phyloP scores from a whole-genome alignment of 108 stramenopile genomes.

The Nannochloropsis gaditana region DNA sequence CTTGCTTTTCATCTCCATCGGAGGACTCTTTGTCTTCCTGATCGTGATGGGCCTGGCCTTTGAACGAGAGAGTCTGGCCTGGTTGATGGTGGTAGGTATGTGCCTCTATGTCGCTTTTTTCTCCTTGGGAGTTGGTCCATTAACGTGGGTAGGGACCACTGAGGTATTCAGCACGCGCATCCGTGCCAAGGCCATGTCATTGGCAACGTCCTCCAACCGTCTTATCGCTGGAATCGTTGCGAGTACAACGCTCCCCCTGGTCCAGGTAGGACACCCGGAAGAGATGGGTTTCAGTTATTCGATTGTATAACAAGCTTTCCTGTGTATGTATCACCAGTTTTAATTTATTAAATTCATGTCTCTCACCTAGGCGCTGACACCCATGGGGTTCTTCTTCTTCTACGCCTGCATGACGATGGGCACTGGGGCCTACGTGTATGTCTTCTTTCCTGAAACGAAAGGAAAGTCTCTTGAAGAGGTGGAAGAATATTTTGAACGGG shows the following conservation, averaged over 20 bases:
- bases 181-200: slow-evolving; percentile 75
- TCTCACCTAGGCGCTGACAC: not conserved
- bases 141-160: slow-evolving; percentile 68
- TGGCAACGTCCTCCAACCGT: slow-evolving; percentile 72
- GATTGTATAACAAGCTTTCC: too few species aligned
- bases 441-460: slow-evolving; percentile 22
- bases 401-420: not conserved
- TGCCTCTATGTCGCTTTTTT: slow-evolving; percentile 69
- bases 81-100: not conserved
- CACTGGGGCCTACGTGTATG: not conserved
- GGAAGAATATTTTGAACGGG: not conserved
- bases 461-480: slow-evolving; percentile 20
- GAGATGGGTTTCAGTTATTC: not conserved
- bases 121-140: slow-evolving; percentile 69
- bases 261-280: slow-evolving; percentile 34
- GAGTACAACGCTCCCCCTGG: slow-evolving; percentile 62
- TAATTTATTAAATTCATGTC: too few species aligned
- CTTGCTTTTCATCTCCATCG: slow-evolving; percentile 59
- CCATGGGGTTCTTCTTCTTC: slow-evolving; percentile 24
- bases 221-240: slow-evolving; percentile 62
- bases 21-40: not conserved
- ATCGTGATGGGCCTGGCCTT: not conserved
- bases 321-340: too few species aligned
- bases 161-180: slow-evolving; percentile 73
- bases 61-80: not conserved